phyloP scores from a whole-genome alignment of 306 rosid species.

The Senna tora region DNA sequence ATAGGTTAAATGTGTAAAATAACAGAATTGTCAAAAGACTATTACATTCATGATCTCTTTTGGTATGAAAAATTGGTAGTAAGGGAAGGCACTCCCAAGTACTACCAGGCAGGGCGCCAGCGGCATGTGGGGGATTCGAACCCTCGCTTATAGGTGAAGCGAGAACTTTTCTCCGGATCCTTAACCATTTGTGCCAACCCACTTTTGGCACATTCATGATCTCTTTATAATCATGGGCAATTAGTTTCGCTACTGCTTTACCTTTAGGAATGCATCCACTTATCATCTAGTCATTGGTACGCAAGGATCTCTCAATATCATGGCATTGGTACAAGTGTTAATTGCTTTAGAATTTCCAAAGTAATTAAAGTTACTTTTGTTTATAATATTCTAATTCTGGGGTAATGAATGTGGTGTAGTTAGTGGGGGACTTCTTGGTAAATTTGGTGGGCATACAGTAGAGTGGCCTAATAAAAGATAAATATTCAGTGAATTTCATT shows the following conservation, averaged over 20 bases:
- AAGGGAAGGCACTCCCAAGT: too few species aligned
- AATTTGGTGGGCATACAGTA: background rate
- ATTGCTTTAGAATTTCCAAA: constrained; percentile 11
- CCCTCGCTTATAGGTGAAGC: too few species aligned
- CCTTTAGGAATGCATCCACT: background rate
- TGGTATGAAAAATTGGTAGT: too few species aligned
- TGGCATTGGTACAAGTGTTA: background rate
- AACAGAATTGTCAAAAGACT: background rate
- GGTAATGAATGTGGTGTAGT: background rate
- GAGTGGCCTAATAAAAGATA: background rate
- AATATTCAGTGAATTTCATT: background rate
- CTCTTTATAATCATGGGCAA: background rate
- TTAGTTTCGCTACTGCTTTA: background rate
- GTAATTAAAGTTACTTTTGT: background rate
- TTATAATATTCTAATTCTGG: background rate
- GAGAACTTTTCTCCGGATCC: too few species aligned
- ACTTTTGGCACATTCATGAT: too few species aligned
- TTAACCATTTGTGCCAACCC: too few species aligned
- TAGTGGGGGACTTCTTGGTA: background rate
- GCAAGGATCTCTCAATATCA: background rate
- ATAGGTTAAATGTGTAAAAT: background rate
- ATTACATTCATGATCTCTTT: too few species aligned
- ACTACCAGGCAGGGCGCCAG: too few species aligned
- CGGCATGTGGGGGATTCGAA: too few species aligned
- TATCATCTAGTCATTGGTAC: background rate